These are phyloP conservation scores for Ophiostoma ulmi DNA, from an alignment of 2,329 filamentous ascomycete genomes.

Conservation along the genomic window DNA sequence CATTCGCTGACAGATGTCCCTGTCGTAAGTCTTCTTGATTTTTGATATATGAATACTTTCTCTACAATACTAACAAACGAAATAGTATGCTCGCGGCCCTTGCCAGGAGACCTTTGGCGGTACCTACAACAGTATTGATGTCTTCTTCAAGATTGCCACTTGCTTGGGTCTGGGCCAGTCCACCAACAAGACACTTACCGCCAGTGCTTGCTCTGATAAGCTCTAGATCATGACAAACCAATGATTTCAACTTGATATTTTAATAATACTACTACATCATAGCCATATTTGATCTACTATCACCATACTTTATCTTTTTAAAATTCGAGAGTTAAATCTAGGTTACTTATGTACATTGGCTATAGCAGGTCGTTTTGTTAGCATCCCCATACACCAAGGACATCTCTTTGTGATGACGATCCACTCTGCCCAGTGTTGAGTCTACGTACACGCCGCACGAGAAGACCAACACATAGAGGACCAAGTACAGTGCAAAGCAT, in stretches of 20 bases:
- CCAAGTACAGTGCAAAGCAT: constrained; percentile 51
- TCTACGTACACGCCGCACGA: constrained; percentile 41
- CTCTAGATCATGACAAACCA: not conserved
- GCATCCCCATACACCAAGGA: constrained; percentile 24
- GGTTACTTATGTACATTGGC: not conserved
- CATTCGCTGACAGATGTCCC: constrained; percentile 74
- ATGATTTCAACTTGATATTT: not conserved
- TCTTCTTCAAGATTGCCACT: constrained; percentile 69
- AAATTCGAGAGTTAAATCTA: too few species aligned
- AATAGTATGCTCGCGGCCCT: constrained; percentile 63
- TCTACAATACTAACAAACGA: not conserved
- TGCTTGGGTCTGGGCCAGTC: constrained; percentile 54
- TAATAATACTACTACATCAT: not conserved
- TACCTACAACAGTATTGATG: constrained; percentile 65
- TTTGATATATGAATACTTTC: not conserved
- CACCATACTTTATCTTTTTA: not conserved
- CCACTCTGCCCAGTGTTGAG: constrained; percentile 26
- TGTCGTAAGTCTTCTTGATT: constrained; percentile 38
- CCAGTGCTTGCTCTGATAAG: not conserved
- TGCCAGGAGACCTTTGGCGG: constrained; percentile 74
- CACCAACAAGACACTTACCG: constrained; percentile 30
- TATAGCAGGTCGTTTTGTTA: not conserved
- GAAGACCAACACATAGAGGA: constrained; percentile 44
- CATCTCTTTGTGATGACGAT: not conserved
- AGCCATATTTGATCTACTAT: not conserved